A percentile compares a stretch with the other conserved stretches of the same genome.
Conservation (phyloP, 2,329 filamentous ascomycete genomes). For the Chaetomium strumarium region DNA sequence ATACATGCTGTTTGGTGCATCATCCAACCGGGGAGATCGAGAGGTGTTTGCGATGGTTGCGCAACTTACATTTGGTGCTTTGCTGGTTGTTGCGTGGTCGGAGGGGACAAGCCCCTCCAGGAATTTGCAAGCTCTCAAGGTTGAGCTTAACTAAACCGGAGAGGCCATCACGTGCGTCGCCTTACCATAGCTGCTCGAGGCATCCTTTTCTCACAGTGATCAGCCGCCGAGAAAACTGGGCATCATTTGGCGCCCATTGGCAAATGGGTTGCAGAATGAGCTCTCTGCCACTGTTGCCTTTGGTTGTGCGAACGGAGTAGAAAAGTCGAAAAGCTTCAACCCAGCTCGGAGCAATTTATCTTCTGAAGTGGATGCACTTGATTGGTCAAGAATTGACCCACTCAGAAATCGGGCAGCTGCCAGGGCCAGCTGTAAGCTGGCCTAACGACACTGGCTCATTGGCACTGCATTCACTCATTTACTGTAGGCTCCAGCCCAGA, state of each 20-base stretch:
- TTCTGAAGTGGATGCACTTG: neutral
- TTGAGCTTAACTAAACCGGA: neutral
- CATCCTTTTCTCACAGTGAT: neutral
- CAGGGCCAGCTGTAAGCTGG: too few species aligned
- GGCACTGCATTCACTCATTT: too few species aligned
- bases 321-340: slow-evolving; percentile 9
- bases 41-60: neutral
- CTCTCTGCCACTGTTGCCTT: neutral
- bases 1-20: slow-evolving; percentile 54
- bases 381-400: neutral
- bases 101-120: slow-evolving; percentile 5
- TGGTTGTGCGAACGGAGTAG: slow-evolving; percentile 5
- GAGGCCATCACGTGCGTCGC: slow-evolving; percentile 14
- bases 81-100: slow-evolving; percentile 2
- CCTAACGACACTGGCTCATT: too few species aligned
- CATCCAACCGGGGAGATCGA: slow-evolving; percentile 31
- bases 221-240: neutral
- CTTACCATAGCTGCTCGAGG: neutral
- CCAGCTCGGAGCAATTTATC: slow-evolving; percentile 16
- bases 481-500: too few species aligned
- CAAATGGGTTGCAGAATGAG: neutral
- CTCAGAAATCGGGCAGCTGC: neutral
- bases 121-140: neutral
- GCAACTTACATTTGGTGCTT: slow-evolving; percentile 13
- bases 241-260: neutral